These are phyloP conservation scores for Daldinia vernicosa DNA, from an alignment of 495 filamentous ascomycete species.

Conservation along the genomic window DNA sequence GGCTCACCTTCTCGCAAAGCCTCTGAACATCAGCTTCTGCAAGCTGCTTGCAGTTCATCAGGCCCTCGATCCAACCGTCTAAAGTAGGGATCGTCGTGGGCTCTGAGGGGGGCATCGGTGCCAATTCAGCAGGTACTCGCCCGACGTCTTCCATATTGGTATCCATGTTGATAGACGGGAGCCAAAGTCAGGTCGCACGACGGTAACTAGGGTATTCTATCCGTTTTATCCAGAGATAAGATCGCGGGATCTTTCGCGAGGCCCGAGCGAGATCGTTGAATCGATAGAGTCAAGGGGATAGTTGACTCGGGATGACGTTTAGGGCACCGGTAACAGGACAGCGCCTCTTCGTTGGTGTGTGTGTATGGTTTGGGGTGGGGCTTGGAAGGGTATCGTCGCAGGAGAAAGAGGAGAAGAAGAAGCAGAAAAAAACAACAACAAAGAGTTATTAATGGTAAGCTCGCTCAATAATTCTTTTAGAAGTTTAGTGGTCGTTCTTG, in stretches of 20 bases:
- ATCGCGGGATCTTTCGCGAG: not conserved
- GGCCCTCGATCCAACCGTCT: slow-evolving; percentile 97
- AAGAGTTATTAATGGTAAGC: slow-evolving; percentile 6
- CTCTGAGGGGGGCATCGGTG: slow-evolving; percentile 76
- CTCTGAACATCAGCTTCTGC: slow-evolving; percentile 93
- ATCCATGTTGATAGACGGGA: slow-evolving; percentile 71
- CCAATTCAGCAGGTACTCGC: slow-evolving; percentile 82
- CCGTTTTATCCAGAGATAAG: not conserved
- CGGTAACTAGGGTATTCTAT: not conserved
- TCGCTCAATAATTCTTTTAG: not conserved
- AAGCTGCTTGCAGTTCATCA: slow-evolving; percentile 99
- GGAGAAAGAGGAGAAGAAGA: not conserved
- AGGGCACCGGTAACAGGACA: slow-evolving; percentile 1
- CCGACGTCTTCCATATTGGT: slow-evolving; percentile 98
- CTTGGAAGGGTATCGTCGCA: slow-evolving; percentile 1
- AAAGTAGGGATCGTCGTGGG: slow-evolving; percentile 89
- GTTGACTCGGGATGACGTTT: slow-evolving; percentile 26
- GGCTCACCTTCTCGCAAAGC: slow-evolving; percentile 93
- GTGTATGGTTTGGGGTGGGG: not conserved
- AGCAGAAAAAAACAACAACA: not conserved
- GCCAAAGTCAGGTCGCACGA: slow-evolving; percentile 9
- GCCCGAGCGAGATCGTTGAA: not conserved
- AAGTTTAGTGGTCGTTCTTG: not conserved
- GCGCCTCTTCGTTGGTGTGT: not conserved
- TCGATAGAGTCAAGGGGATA: not conserved